phyloP scores from a whole-genome alignment of 345 rosid genomes.

The Citrus hindsii region DNA sequence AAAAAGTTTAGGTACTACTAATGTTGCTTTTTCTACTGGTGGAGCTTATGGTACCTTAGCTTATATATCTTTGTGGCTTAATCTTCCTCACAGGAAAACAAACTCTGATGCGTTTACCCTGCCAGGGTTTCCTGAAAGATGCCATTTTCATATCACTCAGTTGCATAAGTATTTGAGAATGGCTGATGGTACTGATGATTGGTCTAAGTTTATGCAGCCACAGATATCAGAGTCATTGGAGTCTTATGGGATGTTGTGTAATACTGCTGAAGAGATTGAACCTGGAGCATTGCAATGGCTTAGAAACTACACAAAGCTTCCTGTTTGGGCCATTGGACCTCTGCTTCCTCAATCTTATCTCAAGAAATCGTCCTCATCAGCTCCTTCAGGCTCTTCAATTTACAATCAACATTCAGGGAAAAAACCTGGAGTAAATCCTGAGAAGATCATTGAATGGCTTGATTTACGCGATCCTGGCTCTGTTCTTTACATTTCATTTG shows the following conservation, averaged over 20 bases:
- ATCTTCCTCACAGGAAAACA: conserved; percentile 38
- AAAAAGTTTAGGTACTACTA: conserved; percentile 19
- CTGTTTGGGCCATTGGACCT: conserved; percentile 48
- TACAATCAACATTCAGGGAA: conserved; percentile 19
- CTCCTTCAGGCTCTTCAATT: background rate
- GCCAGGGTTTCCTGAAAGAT: conserved; percentile 47
- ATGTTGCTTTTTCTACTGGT: conserved; percentile 29
- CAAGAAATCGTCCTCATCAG: background rate
- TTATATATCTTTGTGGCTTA: conserved; percentile 42
- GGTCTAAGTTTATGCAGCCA: conserved; percentile 42
- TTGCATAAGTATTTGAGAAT: conserved; percentile 25
- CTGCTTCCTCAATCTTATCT: conserved; percentile 33
- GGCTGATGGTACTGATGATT: conserved; percentile 41
- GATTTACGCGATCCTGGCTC: conserved; percentile 20
- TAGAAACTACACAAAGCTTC: conserved; percentile 27
- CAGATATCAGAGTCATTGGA: conserved; percentile 25
- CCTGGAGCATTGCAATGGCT: conserved; percentile 26
- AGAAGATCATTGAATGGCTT: conserved; percentile 41
- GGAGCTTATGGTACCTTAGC: conserved; percentile 46
- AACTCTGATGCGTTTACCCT: conserved; percentile 29
- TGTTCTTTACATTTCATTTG: conserved; percentile 50
- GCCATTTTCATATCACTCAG: conserved; percentile 36
- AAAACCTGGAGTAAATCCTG: conserved; percentile 24
- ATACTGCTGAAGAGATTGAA: conserved; percentile 43
- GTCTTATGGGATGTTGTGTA: conserved; percentile 39